Evolutionary conservation across 2,329 filamentous ascomycete genomes (phyloP), one percentile per base, ranked within the genome.

Genomic region (Cladosporium oxysporum): DNA sequence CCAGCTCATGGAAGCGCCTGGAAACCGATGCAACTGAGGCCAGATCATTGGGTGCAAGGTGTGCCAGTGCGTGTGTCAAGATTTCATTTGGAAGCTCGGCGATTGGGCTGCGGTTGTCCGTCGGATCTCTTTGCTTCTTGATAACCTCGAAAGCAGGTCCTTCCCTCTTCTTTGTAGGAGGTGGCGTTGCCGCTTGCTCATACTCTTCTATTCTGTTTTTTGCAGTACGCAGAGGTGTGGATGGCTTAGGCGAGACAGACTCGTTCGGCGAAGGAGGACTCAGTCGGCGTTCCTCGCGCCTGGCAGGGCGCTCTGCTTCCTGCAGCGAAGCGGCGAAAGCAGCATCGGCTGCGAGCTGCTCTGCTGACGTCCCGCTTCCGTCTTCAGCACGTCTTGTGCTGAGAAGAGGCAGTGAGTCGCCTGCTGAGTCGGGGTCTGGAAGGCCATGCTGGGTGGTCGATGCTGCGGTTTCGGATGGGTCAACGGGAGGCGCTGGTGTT

Each of bases 11-110:
- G 76, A 98, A 96, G 64, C 91, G 90, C 73, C 89, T 91, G 37
- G 92, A 97, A 33, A 98, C 92, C 60, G 96, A 85, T 21, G 93
- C 90, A 12, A 97, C 90, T 11, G 90, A 87, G 21, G 90, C 88
- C 72, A 98, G 87, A 28, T 94, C 93, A 69, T 91, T 87, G 11
- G 93, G 92, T 61, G 93, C 90, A 62, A 99, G 83, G 80, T 98
- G 91, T 47, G 95, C 97, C 66, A 98, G 81, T 35, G 96, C 89
- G 74, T 97, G 93, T 12, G 92, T 97, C 78, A 98, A 79, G 66
- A 98, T 89, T 84, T 99, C 95, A 82, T 96, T 97, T 7, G 94
- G 93, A 69, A 97, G 89, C 64, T 82, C 80, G 47, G 83, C 79
- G 49, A 89, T 80, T 31, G 84, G 82, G 50, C 81, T 78, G 57